Conservation (phyloP, 179 eudicot species). For the Amaranthus tricolor region DNA sequence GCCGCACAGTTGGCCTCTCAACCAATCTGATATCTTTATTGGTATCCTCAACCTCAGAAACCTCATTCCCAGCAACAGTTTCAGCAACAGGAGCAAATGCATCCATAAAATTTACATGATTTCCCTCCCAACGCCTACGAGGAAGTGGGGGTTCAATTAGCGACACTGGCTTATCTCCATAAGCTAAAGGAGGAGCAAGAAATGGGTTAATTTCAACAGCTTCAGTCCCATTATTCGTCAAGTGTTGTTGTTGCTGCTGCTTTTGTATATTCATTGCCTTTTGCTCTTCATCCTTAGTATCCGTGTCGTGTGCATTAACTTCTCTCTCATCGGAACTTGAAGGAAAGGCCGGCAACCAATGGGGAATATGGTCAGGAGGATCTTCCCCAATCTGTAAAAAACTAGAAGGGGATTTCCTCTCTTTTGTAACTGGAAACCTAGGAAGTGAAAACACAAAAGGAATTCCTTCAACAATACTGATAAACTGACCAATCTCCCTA, state of each 20-base stretch:
- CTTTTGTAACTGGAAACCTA: constrained; percentile 46
- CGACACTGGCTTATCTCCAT: constrained; percentile 60
- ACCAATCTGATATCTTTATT: constrained; percentile 26
- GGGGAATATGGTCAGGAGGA: constrained; percentile 57
- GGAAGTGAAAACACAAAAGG: constrained; percentile 62
- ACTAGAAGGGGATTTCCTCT: constrained; percentile 31
- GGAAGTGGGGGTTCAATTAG: constrained; percentile 42
- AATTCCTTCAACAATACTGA: constrained; percentile 42
- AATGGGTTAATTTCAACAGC: constrained; percentile 45
- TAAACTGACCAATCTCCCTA: constrained; percentile 49
- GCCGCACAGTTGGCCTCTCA: constrained; percentile 45
- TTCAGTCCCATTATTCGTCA: constrained; percentile 40
- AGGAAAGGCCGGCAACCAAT: constrained; percentile 72
- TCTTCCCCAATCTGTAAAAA: constrained; percentile 43
- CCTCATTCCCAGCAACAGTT: constrained; percentile 23
- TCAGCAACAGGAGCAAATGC: constrained; percentile 27
- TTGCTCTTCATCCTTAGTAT: constrained; percentile 33
- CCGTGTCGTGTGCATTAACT: constrained; percentile 35
- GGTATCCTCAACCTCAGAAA: constrained; percentile 30
- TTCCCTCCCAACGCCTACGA: constrained; percentile 38
- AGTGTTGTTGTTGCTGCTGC: constrained; percentile 19
- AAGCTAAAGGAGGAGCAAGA: constrained; percentile 57
- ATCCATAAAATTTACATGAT: constrained; percentile 43
- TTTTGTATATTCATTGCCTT: constrained; percentile 17
- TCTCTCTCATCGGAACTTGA: constrained; percentile 48